Evolutionary conservation across 2,329 filamentous ascomycete genomes (phyloP).

Genomic region (Ophiostoma quercus): DNA sequence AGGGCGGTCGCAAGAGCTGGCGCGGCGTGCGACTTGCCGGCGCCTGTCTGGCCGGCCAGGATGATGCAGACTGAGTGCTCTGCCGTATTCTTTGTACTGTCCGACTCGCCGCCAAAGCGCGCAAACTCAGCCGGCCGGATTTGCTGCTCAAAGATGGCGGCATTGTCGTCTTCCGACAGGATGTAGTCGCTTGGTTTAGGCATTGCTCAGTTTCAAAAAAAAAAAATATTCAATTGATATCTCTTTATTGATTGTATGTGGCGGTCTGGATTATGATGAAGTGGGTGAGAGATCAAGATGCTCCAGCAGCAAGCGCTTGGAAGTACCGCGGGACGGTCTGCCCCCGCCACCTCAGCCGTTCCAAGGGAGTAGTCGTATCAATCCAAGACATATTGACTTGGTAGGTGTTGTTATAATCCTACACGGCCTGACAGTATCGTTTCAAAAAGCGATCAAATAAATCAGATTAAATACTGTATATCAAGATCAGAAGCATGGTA

Average conservation of each 20-base stretch:
- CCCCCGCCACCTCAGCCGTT: not conserved
- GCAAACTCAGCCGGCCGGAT: conserved; percentile 29
- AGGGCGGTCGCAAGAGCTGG: conserved; percentile 38
- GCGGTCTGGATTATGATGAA: not conserved
- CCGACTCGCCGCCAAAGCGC: too few species aligned
- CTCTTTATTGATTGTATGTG: not conserved
- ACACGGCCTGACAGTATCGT: too few species aligned
- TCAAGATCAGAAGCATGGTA: not conserved
- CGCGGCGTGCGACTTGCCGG: conserved; percentile 44
- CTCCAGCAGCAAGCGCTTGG: not conserved
- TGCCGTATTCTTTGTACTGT: too few species aligned
- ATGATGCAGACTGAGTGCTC: too few species aligned
- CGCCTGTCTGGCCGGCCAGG: conserved; percentile 44
- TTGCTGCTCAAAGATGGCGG: conserved; percentile 30
- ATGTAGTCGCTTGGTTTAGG: conserved; percentile 21
- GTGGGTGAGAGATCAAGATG: not conserved
- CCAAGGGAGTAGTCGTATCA: not conserved
- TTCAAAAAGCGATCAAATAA: too few species aligned
- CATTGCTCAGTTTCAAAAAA: not conserved
- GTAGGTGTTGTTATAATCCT: too few species aligned
- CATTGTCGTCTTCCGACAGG: conserved; percentile 28
- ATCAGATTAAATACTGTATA: not conserved
- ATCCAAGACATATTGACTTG: too few species aligned
- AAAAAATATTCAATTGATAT: not conserved
- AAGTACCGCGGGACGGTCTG: not conserved